Conservation (phyloP, 768 basidiomycete species). For the Amanita rubescens region DNA sequence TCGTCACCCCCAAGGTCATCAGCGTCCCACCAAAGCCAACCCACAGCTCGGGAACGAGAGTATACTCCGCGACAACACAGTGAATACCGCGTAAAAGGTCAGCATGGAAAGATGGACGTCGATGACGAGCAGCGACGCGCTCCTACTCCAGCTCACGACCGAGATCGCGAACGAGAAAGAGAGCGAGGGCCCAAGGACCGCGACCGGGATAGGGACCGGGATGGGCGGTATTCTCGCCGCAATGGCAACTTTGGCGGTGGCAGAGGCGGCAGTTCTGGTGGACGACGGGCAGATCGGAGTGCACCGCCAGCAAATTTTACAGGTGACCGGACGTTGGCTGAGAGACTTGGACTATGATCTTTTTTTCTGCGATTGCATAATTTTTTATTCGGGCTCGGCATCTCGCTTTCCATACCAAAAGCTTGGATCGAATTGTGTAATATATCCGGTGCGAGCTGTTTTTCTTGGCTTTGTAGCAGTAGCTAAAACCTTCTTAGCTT, state of each 20-base stretch:
- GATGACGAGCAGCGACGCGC: constrained; percentile 44
- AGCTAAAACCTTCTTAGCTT: constrained; percentile 17
- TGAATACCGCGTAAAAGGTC: constrained; percentile 18
- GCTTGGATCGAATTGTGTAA: constrained; percentile 14
- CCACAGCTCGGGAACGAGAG: constrained; percentile 18
- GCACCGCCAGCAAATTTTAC: constrained; percentile 27
- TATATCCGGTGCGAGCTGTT: constrained; percentile 21
- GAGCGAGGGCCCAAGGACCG: constrained; percentile 8
- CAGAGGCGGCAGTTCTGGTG: constrained; percentile 23
- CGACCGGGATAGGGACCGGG: constrained; percentile 22
- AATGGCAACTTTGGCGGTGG: constrained; percentile 36
- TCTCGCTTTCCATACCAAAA: constrained; percentile 11
- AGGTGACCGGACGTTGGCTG: constrained; percentile 76
- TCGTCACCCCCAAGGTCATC: constrained; percentile 23
- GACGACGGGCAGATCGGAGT: constrained; percentile 26
- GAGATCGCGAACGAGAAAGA: constrained; percentile 14
- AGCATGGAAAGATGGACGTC: constrained; percentile 42
- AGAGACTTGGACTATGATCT: constrained; percentile 67
- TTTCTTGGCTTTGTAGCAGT: constrained; percentile 16
- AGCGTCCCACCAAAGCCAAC: constrained; percentile 20
- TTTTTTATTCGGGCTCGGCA: constrained; percentile 8
- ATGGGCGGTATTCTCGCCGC: constrained; percentile 24
- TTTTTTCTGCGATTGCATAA: constrained; percentile 15
- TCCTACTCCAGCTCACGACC: constrained; percentile 28
- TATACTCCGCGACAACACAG: constrained; percentile 15